phyloP scores from a whole-genome alignment of 2,329 filamentous ascomycete genomes.

The Xylariaceae sp. region DNA sequence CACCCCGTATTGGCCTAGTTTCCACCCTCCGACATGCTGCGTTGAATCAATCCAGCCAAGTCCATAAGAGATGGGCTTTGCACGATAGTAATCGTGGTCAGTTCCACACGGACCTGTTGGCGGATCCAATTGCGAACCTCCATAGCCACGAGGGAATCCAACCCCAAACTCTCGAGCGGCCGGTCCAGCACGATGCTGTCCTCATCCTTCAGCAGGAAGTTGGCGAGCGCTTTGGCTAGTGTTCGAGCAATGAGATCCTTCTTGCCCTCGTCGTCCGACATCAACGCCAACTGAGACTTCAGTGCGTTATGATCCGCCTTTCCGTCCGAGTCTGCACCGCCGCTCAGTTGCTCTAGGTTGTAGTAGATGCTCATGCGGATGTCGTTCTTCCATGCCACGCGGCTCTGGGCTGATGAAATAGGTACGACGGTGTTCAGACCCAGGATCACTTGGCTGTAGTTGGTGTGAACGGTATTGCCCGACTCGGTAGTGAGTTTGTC shows the following conservation, averaged over 20 bases:
- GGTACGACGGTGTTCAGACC: not conserved
- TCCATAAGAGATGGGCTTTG: not conserved
- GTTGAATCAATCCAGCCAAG: not conserved
- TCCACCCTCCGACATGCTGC: not conserved
- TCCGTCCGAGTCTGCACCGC: not conserved
- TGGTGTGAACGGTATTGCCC: not conserved
- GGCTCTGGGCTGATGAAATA: not conserved
- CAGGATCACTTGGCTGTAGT: not conserved
- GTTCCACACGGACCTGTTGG: not conserved
- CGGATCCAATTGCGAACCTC: conserved; percentile 36
- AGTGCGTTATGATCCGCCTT: not conserved
- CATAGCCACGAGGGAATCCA: conserved; percentile 18
- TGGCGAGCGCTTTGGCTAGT: conserved; percentile 1
- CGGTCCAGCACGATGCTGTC: not conserved
- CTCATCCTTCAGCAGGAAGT: conserved; percentile 5
- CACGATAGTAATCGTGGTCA: not conserved
- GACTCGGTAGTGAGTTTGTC: not conserved
- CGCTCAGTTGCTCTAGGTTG: not conserved
- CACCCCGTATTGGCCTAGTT: not conserved
- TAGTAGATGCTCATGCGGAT: conserved; percentile 2
- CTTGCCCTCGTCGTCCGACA: not conserved
- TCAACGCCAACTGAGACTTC: not conserved
- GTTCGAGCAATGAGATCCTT: not conserved
- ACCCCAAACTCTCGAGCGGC: conserved; percentile 9
- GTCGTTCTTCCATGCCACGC: not conserved